Evolutionary conservation across 2,329 filamentous ascomycete species (phyloP).

Genomic region (Xylariaceae sp.): DNA sequence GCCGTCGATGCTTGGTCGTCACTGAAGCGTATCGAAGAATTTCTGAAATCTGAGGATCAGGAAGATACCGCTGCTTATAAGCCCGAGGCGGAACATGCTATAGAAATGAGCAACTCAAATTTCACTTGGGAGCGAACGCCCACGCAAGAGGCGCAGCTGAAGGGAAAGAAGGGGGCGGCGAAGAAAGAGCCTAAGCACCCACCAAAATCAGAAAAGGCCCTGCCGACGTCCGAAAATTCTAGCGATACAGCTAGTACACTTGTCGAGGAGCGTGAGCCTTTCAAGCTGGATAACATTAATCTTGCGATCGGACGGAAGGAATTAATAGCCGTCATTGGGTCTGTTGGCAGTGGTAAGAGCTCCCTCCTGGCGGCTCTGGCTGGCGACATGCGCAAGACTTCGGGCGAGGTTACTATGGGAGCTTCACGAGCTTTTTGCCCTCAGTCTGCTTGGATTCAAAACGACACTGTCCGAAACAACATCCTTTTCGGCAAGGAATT

Average conservation of each 20-base stretch:
- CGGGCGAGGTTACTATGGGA: slow-evolving; percentile 69
- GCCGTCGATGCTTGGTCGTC: slow-evolving; percentile 87
- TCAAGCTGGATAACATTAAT: slow-evolving; percentile 66
- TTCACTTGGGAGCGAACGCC: slow-evolving; percentile 84
- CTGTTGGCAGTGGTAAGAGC: slow-evolving; percentile 86
- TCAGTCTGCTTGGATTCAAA: slow-evolving; percentile 98
- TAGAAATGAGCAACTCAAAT: slow-evolving; percentile 66
- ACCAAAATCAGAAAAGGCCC: slow-evolving; percentile 26
- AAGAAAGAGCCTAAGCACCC: slow-evolving; percentile 44
- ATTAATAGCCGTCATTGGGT: slow-evolving; percentile 78
- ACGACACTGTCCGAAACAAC: slow-evolving; percentile 80
- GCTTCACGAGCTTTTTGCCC: slow-evolving; percentile 86
- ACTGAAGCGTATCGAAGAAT: slow-evolving; percentile 80
- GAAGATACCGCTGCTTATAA: slow-evolving; percentile 61
- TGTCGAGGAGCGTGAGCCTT: slow-evolving; percentile 60
- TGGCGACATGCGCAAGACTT: slow-evolving; percentile 86
- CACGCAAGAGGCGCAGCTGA: slow-evolving; percentile 47
- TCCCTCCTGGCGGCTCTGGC: slow-evolving; percentile 85
- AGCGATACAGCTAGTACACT: slow-evolving; percentile 53
- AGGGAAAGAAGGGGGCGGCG: slow-evolving; percentile 46
- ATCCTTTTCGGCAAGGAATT: slow-evolving; percentile 83
- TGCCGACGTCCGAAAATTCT: slow-evolving; percentile 38
- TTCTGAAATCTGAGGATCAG: slow-evolving; percentile 79
- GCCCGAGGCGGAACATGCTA: slow-evolving; percentile 59
- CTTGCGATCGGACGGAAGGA: slow-evolving; percentile 70